phyloP scores from a whole-genome alignment of 768 basidiomycete species.

The Termitomyces sp. region DNA sequence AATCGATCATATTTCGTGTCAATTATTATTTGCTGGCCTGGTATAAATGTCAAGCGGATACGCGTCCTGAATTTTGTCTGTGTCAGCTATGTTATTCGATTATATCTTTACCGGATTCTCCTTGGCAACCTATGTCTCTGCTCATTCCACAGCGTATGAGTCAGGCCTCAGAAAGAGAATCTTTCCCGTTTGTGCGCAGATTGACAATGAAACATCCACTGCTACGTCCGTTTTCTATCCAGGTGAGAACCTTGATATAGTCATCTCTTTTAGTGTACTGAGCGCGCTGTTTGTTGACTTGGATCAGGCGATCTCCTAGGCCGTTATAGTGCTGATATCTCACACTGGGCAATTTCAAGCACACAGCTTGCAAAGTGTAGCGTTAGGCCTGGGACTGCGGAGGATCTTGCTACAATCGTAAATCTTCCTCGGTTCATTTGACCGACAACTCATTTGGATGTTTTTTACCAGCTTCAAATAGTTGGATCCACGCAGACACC shows the following conservation, averaged over 20 bases:
- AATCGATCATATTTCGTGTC: too few species aligned
- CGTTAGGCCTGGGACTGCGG: constrained; percentile 50
- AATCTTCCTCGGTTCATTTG: constrained; percentile 4
- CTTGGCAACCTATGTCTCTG: neutral
- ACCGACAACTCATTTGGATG: neutral
- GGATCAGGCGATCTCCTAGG: constrained; percentile 12
- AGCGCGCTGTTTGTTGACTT: neutral
- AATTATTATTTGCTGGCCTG: neutral
- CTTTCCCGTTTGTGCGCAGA: constrained; percentile 28
- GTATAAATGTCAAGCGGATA: neutral
- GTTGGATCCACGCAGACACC: constrained; percentile 37
- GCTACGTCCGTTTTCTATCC: constrained; percentile 41
- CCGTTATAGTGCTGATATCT: constrained; percentile 34
- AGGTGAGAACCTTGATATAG: constrained; percentile 17
- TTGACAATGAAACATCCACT: constrained; percentile 30
- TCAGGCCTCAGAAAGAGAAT: neutral
- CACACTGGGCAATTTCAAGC: constrained; percentile 49
- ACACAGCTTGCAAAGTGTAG: constrained; percentile 40
- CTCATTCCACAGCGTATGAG: neutral
- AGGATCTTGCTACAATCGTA: constrained; percentile 47
- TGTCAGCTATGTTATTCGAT: neutral
- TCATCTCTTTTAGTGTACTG: neutral
- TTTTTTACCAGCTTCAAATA: constrained; percentile 35
- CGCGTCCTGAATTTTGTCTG: neutral
- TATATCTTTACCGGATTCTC: neutral